phyloP scores from a whole-genome alignment of 78 protist genomes.

The Paulinella micropora region DNA sequence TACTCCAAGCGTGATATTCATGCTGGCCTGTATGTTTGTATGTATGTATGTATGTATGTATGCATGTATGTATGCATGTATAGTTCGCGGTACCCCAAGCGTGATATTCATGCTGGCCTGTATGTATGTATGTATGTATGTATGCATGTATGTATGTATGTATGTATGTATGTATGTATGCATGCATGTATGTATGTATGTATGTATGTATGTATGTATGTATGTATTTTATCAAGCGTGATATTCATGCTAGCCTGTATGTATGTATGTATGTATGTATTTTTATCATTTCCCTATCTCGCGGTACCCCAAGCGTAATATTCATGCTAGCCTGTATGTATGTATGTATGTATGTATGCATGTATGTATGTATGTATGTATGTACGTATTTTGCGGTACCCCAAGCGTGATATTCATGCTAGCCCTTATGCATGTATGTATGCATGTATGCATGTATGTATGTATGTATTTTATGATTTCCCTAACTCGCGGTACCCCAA shows the following conservation, averaged over 20 bases:
- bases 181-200: neutral
- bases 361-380: neutral
- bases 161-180: neutral
- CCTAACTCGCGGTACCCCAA: slow-evolving; percentile 83
- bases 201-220: neutral
- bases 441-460: too few relatives aligned
- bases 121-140: neutral
- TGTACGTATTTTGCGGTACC: too few relatives aligned
- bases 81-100: neutral
- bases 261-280: too few relatives aligned
- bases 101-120: neutral
- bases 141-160: neutral
- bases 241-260: too few relatives aligned
- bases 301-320: too few relatives aligned
- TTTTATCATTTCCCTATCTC: too few relatives aligned
- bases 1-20: slow-evolving; percentile 84
- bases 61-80: neutral
- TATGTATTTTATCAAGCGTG: neutral
- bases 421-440: neutral
- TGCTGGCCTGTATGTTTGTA: too few relatives aligned
- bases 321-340: too few relatives aligned
- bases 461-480: slow-evolving; percentile 95
- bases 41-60: neutral
- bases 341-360: too few relatives aligned
- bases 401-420: neutral